These are phyloP conservation scores for Chaetomium sp. DNA, from an alignment of 2,329 filamentous ascomycete genomes.

Conservation along the genomic window DNA sequence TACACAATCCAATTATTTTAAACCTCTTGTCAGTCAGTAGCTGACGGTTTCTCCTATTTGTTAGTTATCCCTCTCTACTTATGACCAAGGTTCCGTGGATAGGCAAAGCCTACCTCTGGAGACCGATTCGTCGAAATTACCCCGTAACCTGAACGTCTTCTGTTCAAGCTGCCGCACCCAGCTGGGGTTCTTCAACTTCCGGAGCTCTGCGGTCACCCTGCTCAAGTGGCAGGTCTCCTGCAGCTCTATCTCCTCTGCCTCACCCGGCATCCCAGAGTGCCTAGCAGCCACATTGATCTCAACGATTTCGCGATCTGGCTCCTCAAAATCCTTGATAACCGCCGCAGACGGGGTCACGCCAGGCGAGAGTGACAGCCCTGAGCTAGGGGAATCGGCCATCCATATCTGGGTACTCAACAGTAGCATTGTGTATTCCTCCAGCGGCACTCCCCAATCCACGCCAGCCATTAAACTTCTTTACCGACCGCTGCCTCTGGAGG, in stretches of 20 bases:
- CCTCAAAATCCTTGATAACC: constrained; percentile 49
- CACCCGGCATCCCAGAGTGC: constrained; percentile 42
- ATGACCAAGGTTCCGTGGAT: constrained; percentile 25
- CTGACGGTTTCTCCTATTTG: constrained; percentile 14
- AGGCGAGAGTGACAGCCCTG: not conserved
- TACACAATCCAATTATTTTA: not conserved
- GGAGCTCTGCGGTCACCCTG: constrained; percentile 41
- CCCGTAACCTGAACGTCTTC: constrained; percentile 33
- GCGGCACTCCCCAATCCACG: constrained; percentile 16
- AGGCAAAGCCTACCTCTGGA: constrained; percentile 22
- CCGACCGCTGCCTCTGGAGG: constrained; percentile 34
- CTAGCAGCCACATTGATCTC: constrained; percentile 47
- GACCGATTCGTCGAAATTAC: constrained; percentile 10
- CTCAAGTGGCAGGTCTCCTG: constrained; percentile 54
- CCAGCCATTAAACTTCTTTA: constrained; percentile 50
- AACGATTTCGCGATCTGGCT: constrained; percentile 50
- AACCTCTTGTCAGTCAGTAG: constrained; percentile 14
- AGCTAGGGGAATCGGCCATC: constrained; percentile 27
- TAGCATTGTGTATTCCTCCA: constrained; percentile 47
- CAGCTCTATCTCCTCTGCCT: constrained; percentile 24
- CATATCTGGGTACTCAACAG: constrained; percentile 52
- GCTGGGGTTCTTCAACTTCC: constrained; percentile 43
- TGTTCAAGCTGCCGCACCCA: constrained; percentile 42
- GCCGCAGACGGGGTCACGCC: constrained; percentile 28
- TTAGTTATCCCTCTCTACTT: constrained; percentile 35